Conservation (phyloP, 2,329 filamentous ascomycete genomes). For the Sclerotinia spermophila region DNA sequence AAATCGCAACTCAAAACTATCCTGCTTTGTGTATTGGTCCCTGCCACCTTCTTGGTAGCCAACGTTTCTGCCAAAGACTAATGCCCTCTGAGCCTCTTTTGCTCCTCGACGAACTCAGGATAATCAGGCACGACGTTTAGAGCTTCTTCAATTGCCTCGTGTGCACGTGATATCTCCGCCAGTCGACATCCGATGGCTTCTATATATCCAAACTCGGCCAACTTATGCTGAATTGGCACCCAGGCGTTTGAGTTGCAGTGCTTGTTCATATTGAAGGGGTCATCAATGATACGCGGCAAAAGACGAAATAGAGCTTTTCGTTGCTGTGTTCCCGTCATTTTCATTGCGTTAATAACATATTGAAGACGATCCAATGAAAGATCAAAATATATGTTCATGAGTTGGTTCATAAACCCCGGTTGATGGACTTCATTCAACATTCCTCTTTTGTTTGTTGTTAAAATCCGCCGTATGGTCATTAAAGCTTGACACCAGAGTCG, state of each 20-base stretch:
- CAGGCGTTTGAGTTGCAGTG: not conserved
- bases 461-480: not conserved
- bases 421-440: not conserved
- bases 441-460: not conserved
- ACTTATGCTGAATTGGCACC: not conserved
- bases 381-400: not conserved
- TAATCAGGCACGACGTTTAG: not conserved
- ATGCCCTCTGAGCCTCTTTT: not conserved
- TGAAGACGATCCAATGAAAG: not conserved
- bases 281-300: not conserved
- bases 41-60: not conserved
- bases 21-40: not conserved
- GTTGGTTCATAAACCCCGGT: not conserved
- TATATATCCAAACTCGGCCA: not conserved
- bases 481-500: not conserved
- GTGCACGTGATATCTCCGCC: not conserved
- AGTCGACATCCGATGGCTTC: not conserved
- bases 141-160: not conserved
- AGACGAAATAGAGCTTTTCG: not conserved
- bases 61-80: not conserved
- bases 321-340: not conserved
- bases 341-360: not conserved
- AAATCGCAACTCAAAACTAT: not conserved
- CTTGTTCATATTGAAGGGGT: not conserved
- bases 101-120: not conserved